Percentiles rank a stretch among this genome's conserved stretches.
Conservation (phyloP, 345 rosid species). For the Eucalyptus sp. region DNA sequence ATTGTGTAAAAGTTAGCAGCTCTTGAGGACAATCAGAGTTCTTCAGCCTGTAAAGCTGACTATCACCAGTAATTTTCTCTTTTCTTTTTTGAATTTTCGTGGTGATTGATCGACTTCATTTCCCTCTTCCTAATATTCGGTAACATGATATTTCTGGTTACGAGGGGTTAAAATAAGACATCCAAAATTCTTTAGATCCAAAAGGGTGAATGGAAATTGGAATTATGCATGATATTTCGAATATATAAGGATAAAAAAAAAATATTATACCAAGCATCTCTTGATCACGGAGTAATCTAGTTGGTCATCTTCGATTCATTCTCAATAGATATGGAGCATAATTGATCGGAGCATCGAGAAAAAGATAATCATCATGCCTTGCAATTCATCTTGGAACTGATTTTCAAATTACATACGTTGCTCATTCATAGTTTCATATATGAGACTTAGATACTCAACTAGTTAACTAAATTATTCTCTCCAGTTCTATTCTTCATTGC, state of each 20-base stretch:
- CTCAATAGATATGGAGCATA: background rate
- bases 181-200: background rate
- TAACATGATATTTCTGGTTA: background rate
- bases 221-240: background rate
- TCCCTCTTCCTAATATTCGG: background rate
- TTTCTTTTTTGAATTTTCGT: background rate
- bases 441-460: rapidly evolving
- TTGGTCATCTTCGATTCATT: background rate
- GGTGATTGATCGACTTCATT: background rate
- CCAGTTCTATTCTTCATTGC: background rate
- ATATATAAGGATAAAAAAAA: background rate
- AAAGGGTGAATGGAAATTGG: background rate
- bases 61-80: background rate
- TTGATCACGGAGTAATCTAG: background rate
- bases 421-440: background rate
- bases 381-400: background rate
- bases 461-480: background rate
- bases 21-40: background rate
- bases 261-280: background rate
- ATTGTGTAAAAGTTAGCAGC: background rate
- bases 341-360: background rate
- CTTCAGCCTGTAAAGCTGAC: background rate
- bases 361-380: background rate
- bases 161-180: background rate
- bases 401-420: background rate